Evolutionary conservation across 495 filamentous ascomycete species (phyloP).

Genomic region (Penicillium samsonianum): DNA sequence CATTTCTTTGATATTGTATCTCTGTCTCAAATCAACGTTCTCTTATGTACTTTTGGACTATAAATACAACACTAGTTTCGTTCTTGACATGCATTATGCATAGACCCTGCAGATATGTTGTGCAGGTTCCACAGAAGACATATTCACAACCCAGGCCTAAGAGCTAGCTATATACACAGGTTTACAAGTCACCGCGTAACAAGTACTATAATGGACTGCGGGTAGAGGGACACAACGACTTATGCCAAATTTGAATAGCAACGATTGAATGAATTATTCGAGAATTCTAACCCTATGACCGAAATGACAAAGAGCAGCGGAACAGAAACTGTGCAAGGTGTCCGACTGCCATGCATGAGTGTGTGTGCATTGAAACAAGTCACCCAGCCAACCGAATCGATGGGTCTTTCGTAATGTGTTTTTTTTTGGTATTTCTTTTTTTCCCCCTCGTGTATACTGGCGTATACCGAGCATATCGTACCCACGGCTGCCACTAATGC

Average conservation of each 20-base stretch:
- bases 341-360: conserved; percentile 9
- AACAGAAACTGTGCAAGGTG: conserved; percentile 9
- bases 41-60: conserved; percentile 8
- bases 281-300: conserved; percentile 15
- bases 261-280: conserved; percentile 20
- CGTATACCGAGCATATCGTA: conserved; percentile 6
- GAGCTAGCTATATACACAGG: background rate
- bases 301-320: conserved; percentile 12
- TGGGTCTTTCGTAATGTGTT: conserved; percentile 11
- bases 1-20: background rate
- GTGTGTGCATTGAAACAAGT: conserved; percentile 11
- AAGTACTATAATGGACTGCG: background rate
- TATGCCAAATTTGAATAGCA: background rate
- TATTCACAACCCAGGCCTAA: background rate
- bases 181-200: background rate
- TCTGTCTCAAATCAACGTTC: background rate
- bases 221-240: background rate
- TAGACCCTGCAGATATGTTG: conserved; percentile 11
- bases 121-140: conserved; percentile 8
- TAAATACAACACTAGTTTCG: background rate
- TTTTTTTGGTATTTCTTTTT: conserved; percentile 13
- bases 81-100: conserved; percentile 6
- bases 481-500: conserved; percentile 2
- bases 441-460: conserved; percentile 2
- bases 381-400: conserved; percentile 2